A percentile compares a stretch with the other conserved stretches of the same genome.
Evolutionary conservation across 768 basidiomycete species (phyloP).

Genomic region (Hemileccinum rubropunctum): DNA sequence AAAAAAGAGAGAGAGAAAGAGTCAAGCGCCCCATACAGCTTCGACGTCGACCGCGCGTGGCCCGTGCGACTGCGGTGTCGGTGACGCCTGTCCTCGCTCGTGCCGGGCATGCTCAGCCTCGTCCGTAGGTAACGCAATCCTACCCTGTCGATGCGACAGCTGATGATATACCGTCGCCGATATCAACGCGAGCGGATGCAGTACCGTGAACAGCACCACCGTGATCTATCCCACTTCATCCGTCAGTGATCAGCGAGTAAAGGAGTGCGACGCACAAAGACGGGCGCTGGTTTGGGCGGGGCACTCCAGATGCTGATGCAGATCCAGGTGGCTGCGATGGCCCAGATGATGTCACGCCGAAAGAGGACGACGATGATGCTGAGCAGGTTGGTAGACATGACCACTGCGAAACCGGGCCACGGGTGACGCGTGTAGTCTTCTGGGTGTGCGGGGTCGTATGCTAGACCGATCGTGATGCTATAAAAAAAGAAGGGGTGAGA

Average conservation of each 20-base stretch:
- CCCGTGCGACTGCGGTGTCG: conserved; percentile 1
- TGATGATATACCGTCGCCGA: conserved; percentile 40
- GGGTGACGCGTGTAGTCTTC: conserved; percentile 57
- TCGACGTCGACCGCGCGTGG: conserved; percentile 45
- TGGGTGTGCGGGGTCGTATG: conserved; percentile 47
- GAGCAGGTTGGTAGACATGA: conserved; percentile 61
- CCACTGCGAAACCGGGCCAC: conserved; percentile 71
- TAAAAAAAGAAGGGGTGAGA: too few relatives aligned
- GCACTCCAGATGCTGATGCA: conserved; percentile 61
- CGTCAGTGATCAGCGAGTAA: neutral
- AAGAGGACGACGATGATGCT: conserved; percentile 54
- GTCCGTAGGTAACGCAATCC: conserved; percentile 44
- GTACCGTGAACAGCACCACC: conserved; percentile 57
- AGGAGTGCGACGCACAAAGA: conserved; percentile 50
- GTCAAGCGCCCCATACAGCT: conserved; percentile 35
- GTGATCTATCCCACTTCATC: conserved; percentile 43
- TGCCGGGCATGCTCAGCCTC: conserved; percentile 13
- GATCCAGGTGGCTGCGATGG: conserved; percentile 71
- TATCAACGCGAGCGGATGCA: conserved; percentile 63
- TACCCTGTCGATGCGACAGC: conserved; percentile 26
- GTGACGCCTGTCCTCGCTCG: conserved; percentile 6
- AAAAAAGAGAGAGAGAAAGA: neutral
- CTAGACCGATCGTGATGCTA: conserved; percentile 69
- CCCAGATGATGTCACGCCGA: conserved; percentile 71
- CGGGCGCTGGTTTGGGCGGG: conserved; percentile 58